These are phyloP conservation scores for Yamadazyma ubonensis DNA, from an alignment of 805 yeast species.

Conservation along the genomic window DNA sequence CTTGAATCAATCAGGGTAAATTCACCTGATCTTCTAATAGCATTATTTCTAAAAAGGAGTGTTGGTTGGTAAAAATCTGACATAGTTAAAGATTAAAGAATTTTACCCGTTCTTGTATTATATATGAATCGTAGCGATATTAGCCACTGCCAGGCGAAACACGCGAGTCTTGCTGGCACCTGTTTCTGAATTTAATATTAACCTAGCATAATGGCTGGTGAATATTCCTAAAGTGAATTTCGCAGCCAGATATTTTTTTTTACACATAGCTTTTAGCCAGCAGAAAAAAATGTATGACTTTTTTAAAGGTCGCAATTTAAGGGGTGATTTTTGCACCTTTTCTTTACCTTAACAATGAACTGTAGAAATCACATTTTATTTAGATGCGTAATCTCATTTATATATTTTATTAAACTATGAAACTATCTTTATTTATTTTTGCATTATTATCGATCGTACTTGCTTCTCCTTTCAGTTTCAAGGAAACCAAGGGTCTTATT, in stretches of 20 bases:
- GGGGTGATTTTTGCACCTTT: background rate
- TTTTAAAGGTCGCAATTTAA: too few species aligned
- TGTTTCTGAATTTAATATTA: slow-evolving; percentile 3
- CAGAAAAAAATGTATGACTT: too few species aligned
- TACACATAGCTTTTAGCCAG: too few species aligned
- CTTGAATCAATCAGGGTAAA: slow-evolving; percentile 19
- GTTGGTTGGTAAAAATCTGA: slow-evolving; percentile 41
- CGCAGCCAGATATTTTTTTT: slow-evolving; percentile 8
- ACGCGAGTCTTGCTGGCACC: slow-evolving; percentile 7
- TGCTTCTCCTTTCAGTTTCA: background rate
- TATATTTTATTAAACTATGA: background rate
- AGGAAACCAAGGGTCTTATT: slow-evolving; percentile 8
- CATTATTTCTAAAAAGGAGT: slow-evolving; percentile 41
- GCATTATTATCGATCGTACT: background rate
- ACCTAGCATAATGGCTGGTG: slow-evolving; percentile 7
- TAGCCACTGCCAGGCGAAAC: background rate
- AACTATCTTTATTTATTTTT: background rate
- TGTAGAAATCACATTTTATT: too few species aligned
- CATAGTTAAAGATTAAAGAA: slow-evolving; percentile 19
- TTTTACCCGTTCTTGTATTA: background rate
- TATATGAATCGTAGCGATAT: background rate
- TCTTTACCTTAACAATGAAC: too few species aligned
- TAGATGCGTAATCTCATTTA: too few species aligned
- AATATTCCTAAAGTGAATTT: background rate
- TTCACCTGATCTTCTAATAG: slow-evolving; percentile 25